Conservation (phyloP, 495 filamentous ascomycete species). For the Melanomma pulvis-pyrius region DNA sequence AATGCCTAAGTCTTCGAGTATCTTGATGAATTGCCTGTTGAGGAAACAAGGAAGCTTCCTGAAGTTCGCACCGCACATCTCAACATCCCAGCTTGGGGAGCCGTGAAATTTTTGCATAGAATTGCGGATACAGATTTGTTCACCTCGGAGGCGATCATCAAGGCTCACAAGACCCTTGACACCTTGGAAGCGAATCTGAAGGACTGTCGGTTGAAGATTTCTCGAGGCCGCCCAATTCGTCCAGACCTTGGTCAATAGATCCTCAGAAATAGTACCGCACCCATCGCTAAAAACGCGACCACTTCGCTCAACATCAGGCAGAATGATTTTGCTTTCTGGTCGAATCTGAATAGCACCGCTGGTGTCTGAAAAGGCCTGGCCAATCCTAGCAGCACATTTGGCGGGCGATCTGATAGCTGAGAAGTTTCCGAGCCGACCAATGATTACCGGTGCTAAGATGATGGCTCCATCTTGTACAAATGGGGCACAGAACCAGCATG, state of each 20-base stretch:
- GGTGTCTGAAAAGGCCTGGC: conserved; percentile 82
- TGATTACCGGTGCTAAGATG: conserved; percentile 55
- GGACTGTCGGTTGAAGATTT: conserved; percentile 57
- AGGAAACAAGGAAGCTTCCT: conserved; percentile 69
- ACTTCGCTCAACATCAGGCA: conserved; percentile 38
- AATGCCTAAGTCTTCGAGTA: conserved; percentile 73
- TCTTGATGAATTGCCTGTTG: conserved; percentile 79
- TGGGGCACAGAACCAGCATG: conserved; percentile 74
- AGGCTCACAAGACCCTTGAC: conserved; percentile 61
- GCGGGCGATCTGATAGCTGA: conserved; percentile 65
- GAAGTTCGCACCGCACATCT: conserved; percentile 71
- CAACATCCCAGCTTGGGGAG: conserved; percentile 54
- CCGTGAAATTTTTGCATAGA: conserved; percentile 84
- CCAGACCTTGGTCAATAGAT: conserved; percentile 58
- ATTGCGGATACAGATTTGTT: conserved; percentile 59
- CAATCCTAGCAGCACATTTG: conserved; percentile 77
- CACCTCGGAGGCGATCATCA: conserved; percentile 58
- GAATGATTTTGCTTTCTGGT: conserved; percentile 36
- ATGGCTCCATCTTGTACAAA: conserved; percentile 57
- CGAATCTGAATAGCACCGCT: conserved; percentile 54
- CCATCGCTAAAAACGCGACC: conserved; percentile 76
- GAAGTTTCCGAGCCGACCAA: conserved; percentile 68
- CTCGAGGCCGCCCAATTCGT: conserved; percentile 44
- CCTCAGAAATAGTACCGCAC: conserved; percentile 68
- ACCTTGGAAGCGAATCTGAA: conserved; percentile 58